Conservation (phyloP, 139 green algal species). For the Chlorella ohadii region DNA sequence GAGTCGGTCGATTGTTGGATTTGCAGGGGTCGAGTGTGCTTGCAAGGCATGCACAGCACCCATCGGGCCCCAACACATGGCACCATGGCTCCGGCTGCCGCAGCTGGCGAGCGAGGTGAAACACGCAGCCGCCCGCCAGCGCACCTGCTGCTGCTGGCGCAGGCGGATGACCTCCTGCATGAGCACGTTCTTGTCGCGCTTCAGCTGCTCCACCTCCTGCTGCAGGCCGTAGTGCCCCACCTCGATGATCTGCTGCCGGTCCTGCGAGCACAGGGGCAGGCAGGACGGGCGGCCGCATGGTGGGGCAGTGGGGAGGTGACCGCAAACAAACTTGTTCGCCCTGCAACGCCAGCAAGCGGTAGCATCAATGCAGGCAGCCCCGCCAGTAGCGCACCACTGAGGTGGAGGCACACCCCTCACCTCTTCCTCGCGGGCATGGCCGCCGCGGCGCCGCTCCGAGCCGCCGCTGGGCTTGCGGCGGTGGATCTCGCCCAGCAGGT, state of each 20-base stretch:
- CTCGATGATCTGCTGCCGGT: constrained; percentile 22
- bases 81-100: too few species aligned
- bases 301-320: too few species aligned
- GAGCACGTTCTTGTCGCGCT: constrained; percentile 90
- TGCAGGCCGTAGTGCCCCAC: constrained; percentile 81
- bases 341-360: too few species aligned
- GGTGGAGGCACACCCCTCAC: too few species aligned
- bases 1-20: background rate
- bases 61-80: too few species aligned
- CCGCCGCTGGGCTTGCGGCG: constrained; percentile 67
- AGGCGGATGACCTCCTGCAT: constrained; percentile 90
- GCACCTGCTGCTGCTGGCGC: constrained; percentile 77
- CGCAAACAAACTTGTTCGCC: too few species aligned
- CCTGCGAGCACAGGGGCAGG: too few species aligned
- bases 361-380: too few species aligned
- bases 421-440: background rate
- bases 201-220: constrained; percentile 86
- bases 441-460: background rate
- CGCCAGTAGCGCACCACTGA: too few species aligned
- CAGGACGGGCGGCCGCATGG: too few species aligned
- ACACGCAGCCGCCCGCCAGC: background rate
- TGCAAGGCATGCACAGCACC: too few species aligned
- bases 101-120: too few species aligned
- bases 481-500: constrained; percentile 87
- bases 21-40: background rate